phyloP scores from a whole-genome alignment of 163 green algal species.

The Chloroidium sp. region DNA sequence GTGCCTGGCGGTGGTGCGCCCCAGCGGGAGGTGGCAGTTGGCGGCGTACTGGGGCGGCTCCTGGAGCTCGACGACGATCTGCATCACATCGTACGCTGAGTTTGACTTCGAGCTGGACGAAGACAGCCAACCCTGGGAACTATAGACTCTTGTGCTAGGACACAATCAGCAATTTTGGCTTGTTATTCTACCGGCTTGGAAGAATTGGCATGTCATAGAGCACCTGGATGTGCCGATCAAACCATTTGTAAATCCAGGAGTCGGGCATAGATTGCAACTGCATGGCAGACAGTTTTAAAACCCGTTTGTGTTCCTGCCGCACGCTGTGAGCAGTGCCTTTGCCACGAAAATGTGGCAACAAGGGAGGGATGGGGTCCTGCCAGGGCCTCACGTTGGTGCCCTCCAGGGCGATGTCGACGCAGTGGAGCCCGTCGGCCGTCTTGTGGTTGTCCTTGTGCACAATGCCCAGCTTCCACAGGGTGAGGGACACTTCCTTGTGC shows the following conservation, averaged over 20 bases:
- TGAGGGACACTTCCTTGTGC: constrained; percentile 21
- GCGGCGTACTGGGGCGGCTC: constrained; percentile 13
- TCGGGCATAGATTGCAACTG: background rate
- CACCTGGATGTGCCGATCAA: too few species aligned
- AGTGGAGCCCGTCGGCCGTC: constrained; percentile 20
- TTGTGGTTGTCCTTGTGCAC: constrained; percentile 13
- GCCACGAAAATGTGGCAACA: background rate
- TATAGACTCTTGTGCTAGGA: background rate
- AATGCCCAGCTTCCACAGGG: constrained; percentile 20
- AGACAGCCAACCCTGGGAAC: background rate
- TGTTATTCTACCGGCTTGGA: too few species aligned
- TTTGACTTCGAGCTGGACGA: background rate
- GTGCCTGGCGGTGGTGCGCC: constrained; percentile 12
- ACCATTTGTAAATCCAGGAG: too few species aligned
- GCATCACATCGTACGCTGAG: background rate
- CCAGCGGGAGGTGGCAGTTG: constrained; percentile 19
- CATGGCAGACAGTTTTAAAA: background rate
- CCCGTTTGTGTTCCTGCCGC: background rate
- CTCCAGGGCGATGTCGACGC: constrained; percentile 25
- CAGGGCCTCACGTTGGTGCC: constrained; percentile 1
- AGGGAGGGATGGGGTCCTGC: background rate
- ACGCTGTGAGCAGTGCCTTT: background rate
- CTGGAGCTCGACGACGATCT: constrained; percentile 29
- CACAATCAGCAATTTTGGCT: background rate
- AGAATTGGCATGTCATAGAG: too few species aligned